Base-by-base conservation (phyloP, 1,284 basidiomycete genomes). In the Cryptococcus jaspeensis region DNA sequence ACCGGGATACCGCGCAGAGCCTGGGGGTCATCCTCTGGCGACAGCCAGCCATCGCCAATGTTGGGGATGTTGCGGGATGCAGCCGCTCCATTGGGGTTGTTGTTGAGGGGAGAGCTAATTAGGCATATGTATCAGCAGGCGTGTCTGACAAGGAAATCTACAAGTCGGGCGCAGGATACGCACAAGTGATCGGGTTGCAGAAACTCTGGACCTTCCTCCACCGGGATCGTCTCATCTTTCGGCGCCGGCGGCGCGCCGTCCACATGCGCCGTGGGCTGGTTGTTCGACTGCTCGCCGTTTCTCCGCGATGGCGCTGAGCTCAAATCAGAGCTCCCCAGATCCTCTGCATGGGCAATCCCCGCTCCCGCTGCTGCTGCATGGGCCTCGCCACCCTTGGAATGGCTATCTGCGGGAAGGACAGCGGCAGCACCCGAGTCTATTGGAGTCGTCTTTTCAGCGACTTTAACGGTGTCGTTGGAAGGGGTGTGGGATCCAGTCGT, bases 1-100 rank as follows among this genome's bases (percentile, higher is more conserved):
- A 97, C 90, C 15, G 93, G 93, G 47, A 96, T 93, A 41, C 93
- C 93, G 52, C 89, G 85, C 66, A 85, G 82, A 0, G 90, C 90
- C n/a, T 85, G 73, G 12, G 86, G 88, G 79, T 94, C 92, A 70
- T 92, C 89, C 45, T 84, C 83, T 15, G 91, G 92, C 2, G 72
- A 72, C 84, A 84, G 49, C 59, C 59, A 63, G 39, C 52, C 54
- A 36, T 56, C 51, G 42, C 50, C 52, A 40, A 37, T 38, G 23
- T 49, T 45, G n/a, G 54, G 58, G 20, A 57, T 52, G 40, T 25
- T 43, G 22, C 59, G 53, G 20, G 41, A n/a, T 15, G 52, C 36
- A n/a, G 49, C 42, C 20, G 58, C 47, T 13, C 52, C 55, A 43
- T 56, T 64, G 16, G 59, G 55, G 23, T 60, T 57, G 53, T 70